Base-by-base conservation (phyloP, 2,329 filamentous ascomycete genomes). In the Dendrostoma leiphaemia region DNA sequence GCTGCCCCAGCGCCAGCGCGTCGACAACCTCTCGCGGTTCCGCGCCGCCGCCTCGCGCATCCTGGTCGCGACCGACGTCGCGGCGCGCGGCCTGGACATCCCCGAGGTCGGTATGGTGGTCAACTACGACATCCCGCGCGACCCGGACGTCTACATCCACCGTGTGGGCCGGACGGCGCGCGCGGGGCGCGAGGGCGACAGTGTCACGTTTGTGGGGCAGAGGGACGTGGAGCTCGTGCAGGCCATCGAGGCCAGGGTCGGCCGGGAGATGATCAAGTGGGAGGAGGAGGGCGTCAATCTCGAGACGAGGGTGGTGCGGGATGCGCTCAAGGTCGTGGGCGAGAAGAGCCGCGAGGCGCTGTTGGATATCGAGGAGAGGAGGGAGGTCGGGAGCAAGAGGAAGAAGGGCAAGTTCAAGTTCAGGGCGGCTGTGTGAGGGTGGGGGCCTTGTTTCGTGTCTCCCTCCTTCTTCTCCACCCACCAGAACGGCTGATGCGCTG, bases 131-230 rank as follows among this genome's bases (percentile, higher is more conserved):
- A 84, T 99, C 1, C 94, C 94, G 0, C 85, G 93, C n/a, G 91
- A 97, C 67, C 91, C 93, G 3, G 92, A 97, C 69, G 93, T 97
- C 71, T 99, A 99, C 70, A 94, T 99, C 61, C 94, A 99, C 74
- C 85, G 94, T 12, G 93, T 97, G 48, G 94, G 94, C 69, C 88
- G 94, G 72, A 99, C 94, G 12, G 94, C 94, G 3, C 86, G 94
- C 81, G 94, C 94, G 0, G 94, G 94, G 0, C 83, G 91, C 41
- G 80, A 79, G 50, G 94, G 94, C 64, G 87, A 91, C 60, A 85
- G 89, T 5, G 84, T 97, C 15, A 96, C 90, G 2, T 83, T 99
- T 63, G 88, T 99, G 2, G 93, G 94, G 2, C 93, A 97, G 77
- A 81, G 93, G 54, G 94, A 99, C 70, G 91, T 97, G 1, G 85